phyloP scores from a whole-genome alignment of 163 green algal genomes.

The Scenedesmus sp. region DNA sequence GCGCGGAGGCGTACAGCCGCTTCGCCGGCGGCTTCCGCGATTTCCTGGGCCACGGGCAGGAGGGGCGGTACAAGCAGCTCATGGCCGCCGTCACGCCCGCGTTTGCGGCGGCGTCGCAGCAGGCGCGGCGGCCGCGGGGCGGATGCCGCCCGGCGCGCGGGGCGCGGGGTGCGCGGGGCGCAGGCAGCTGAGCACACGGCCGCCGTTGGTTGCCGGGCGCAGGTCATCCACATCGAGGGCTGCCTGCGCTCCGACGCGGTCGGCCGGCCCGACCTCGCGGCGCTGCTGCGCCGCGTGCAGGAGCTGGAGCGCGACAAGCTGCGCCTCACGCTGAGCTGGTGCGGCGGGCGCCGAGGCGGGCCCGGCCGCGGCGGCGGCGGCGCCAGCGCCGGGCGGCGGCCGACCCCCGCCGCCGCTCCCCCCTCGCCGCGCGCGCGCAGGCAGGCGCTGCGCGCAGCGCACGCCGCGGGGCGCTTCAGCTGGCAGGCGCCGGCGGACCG shows the following conservation, averaged over 20 bases:
- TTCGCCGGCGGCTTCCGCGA: constrained; percentile 43
- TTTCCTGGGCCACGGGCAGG: constrained; percentile 35
- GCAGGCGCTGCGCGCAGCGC: constrained; percentile 29
- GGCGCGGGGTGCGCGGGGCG: too few species aligned
- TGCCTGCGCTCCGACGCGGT: constrained; percentile 18
- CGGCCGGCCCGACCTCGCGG: constrained; percentile 45
- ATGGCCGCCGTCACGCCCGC: constrained; percentile 42
- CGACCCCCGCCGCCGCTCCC: too few species aligned
- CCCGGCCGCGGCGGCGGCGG: too few species aligned
- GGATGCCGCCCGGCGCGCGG: too few species aligned
- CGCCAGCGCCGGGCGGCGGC: too few species aligned
- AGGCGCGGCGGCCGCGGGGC: constrained; percentile 21
- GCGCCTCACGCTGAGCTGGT: constrained; percentile 41
- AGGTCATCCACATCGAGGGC: constrained; percentile 30
- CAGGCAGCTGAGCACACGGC: too few species aligned
- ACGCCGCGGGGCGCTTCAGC: constrained; percentile 31
- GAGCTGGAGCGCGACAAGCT: constrained; percentile 68
- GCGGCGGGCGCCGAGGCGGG: too few species aligned
- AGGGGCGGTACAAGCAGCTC: constrained; percentile 20
- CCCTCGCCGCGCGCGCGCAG: constrained; percentile 1
- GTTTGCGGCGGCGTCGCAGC: constrained; percentile 51
- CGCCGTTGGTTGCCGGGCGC: neutral
- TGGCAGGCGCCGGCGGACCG: constrained; percentile 27
- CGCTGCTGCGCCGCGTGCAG: constrained; percentile 49
- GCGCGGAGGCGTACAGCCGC: constrained; percentile 51